A percentile compares a stretch with the other conserved stretches of the same genome.
Evolutionary conservation across 495 filamentous ascomycete species (phyloP).

Genomic region (Podospora pseudocomata): DNA sequence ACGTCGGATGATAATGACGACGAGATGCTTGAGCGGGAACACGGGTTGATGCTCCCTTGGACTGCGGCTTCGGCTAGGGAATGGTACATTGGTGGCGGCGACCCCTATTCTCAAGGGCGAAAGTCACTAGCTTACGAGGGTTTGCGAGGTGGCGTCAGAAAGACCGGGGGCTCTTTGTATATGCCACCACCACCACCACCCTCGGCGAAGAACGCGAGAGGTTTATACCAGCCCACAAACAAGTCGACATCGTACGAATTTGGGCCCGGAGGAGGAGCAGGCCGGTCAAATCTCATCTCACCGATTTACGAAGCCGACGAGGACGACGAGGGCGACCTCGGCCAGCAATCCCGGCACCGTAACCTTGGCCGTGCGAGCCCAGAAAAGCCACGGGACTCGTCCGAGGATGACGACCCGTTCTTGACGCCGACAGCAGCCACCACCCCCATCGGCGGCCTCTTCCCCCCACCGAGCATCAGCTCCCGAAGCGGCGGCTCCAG

Average conservation of each 20-base stretch:
- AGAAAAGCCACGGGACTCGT: constrained; percentile 6
- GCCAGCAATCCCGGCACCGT: not conserved
- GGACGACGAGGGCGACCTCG: constrained; percentile 45
- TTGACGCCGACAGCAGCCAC: constrained; percentile 32
- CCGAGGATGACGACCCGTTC: constrained; percentile 41
- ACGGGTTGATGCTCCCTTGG: constrained; percentile 32
- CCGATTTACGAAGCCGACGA: constrained; percentile 65
- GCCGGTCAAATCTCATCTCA: constrained; percentile 38
- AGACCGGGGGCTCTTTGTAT: constrained; percentile 13
- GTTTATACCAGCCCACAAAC: constrained; percentile 32
- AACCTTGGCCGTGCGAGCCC: constrained; percentile 12
- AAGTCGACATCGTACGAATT: constrained; percentile 25
- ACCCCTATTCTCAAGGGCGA: constrained; percentile 38
- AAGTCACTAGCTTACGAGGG: constrained; percentile 45
- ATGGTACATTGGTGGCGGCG: constrained; percentile 44
- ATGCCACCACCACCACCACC: constrained; percentile 25
- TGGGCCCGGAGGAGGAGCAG: constrained; percentile 13
- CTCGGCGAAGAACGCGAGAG: constrained; percentile 20
- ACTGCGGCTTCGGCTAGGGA: constrained; percentile 23
- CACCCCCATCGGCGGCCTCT: constrained; percentile 4
- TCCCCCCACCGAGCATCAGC: constrained; percentile 14
- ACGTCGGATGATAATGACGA: constrained; percentile 24
- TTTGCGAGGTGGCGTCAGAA: constrained; percentile 28
- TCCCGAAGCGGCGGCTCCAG: constrained; percentile 24
- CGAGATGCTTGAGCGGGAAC: constrained; percentile 59